Evolutionary conservation across 495 filamentous ascomycete species (phyloP).

Genomic region (Hyaloscypha variabilis): DNA sequence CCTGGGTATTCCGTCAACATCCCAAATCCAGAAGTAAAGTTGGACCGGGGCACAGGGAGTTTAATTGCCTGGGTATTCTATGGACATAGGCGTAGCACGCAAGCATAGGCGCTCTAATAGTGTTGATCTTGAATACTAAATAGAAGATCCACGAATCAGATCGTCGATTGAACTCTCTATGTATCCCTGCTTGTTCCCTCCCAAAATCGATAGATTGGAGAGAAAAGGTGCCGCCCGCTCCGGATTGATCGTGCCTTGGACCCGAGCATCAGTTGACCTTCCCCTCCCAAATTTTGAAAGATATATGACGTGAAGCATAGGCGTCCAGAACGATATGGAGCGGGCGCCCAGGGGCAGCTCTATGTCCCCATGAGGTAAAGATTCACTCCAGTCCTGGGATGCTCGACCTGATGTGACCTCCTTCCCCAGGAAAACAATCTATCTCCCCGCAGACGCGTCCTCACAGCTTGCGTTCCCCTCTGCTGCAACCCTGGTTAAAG

Average conservation of each 20-base stretch:
- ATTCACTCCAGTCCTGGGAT: neutral
- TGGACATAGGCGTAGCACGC: neutral
- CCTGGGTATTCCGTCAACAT: neutral
- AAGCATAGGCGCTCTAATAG: constrained; percentile 5
- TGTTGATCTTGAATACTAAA: constrained; percentile 1
- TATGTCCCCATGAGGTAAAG: neutral
- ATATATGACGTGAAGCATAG: neutral
- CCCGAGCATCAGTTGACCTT: neutral
- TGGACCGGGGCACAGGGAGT: neutral
- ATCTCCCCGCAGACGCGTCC: neutral
- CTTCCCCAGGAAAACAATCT: neutral
- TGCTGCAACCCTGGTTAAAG: neutral
- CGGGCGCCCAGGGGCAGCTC: neutral
- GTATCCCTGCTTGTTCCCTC: neutral
- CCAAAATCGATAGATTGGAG: neutral
- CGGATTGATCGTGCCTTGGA: constrained; percentile 2
- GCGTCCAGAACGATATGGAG: neutral
- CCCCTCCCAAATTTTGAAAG: neutral
- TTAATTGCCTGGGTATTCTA: neutral
- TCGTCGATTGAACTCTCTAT: neutral
- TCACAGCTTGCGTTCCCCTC: neutral
- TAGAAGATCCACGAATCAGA: neutral
- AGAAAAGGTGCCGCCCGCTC: neutral
- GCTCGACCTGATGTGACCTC: neutral
- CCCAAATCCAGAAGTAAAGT: neutral